Evolutionary conservation across 768 basidiomycete species (phyloP), one percentile per base, ranked within the genome.

Genomic region (Hypsizygus marmoreus): DNA sequence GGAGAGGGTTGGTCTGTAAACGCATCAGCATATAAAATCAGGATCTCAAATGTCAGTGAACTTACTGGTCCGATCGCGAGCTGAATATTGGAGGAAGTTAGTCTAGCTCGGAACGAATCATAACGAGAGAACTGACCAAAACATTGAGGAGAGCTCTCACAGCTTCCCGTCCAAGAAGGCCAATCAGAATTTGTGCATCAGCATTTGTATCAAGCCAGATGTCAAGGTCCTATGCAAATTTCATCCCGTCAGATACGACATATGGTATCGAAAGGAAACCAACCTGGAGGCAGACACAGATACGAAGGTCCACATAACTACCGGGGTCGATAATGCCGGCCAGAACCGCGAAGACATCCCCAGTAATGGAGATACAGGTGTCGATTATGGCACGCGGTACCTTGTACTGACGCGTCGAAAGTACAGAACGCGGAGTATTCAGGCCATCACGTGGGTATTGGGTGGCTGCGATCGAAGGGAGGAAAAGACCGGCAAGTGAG

Each of bases 171-270:
- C 39, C 44, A 8, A 50, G 20, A 12, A 36, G 13, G 32, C 14
- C 10, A 22, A 31, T 24, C n/a, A 45, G 29, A 30, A 38, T 20
- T 31, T 30, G 39, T 4, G 43, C 43, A 12, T 44, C 19, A 14
- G 25, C 34, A n/a, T 42, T 17, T 8, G 37, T 45, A 30, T 41
- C 33, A n/a, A 50, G 39, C 43, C 36, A 50, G 11, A 33, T 9
- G 13, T 45, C 24, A 13, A 45, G 22, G 22, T 45, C 28, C 44
- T 50, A 42, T 3, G 25, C 13, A 22, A 23, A 14, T 17, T 2
- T n/a, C n/a, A n/a, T n/a, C n/a, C n/a, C n/a, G n/a, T n/a, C n/a
- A n/a, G 2, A 13, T 29, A 7, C 28, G 14, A 19, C 9, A 9
- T 16, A 17, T 4, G 43, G 13, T 28, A 29, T 8, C 4, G 10